Evolutionary conservation across 495 filamentous ascomycete genomes (phyloP), one percentile per base, ranked within the genome.

Genomic region (Penicillium desertorum): DNA sequence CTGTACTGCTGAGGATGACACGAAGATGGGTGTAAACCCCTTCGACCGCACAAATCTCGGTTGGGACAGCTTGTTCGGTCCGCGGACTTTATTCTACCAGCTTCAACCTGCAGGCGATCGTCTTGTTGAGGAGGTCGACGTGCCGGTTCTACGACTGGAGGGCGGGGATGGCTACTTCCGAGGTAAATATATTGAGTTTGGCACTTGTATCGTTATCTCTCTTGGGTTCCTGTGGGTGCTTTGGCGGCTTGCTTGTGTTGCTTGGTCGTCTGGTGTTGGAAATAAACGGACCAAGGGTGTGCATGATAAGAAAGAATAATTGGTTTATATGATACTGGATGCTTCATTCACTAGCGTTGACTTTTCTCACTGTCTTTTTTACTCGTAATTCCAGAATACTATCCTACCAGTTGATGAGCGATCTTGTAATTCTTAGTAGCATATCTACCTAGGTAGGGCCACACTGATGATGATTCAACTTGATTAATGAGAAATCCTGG

Each of bases 1-100:
- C 2, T 98, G 94, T 67, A 78, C 80, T 3, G 82, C 84, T 22
- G 84, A 89, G 39, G 88, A 89, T 43, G 88, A 81, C 23, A 82
- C 80, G 1, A 86, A 89, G 71, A 89, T 96, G 78, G 71, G 80
- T 0, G 83, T 77, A 5, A 96, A 86, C 65, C 94, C 94, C 2
- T 98, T 98, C 68, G 94, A 97, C 70, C 77, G 88, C 17, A 77
- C 77, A 25, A 85, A 89, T 68, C 70, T 98, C 20, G 94, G 93
- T 17, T 98, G 92, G 74, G 94, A 98, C 53, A 86, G 82, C 1
- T 68, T 95, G 23, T 97, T 98, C 68, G 86, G 83, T 4, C 81
- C 86, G 19, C 77, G 82, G 45, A 96, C 91, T 0, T 80, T 91
- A 72, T 98, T 96, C 70, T 95, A 91, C 73, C 91, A 96, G 66